Conservation (phyloP, 1,139 yeast genomes). For the Suhomyces kunorum region DNA sequence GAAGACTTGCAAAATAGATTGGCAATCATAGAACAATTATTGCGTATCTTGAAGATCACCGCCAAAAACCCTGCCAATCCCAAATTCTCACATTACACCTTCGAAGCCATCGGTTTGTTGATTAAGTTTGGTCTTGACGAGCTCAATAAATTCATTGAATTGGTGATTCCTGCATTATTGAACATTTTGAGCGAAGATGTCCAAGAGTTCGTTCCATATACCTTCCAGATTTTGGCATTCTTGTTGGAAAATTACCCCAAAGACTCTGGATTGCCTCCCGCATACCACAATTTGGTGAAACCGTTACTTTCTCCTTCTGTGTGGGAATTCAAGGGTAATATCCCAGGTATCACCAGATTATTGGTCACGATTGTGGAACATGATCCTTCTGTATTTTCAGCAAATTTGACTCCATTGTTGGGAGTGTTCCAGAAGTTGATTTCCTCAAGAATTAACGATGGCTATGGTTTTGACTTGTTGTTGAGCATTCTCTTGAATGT, state of each 20-base stretch:
- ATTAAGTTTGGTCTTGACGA: constrained; percentile 53
- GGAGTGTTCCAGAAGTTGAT: constrained; percentile 97
- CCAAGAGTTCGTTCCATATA: constrained; percentile 92
- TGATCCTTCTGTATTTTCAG: constrained; percentile 55
- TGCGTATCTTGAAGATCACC: constrained; percentile 68
- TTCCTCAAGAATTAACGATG: constrained; percentile 79
- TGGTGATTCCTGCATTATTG: constrained; percentile 68
- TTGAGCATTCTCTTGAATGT: constrained; percentile 65
- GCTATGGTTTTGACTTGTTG: constrained; percentile 79
- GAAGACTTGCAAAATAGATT: constrained; percentile 50
- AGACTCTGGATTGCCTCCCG: constrained; percentile 54
- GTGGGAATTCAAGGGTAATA: constrained; percentile 92
- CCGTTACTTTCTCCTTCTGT: constrained; percentile 86
- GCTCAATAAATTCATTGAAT: constrained; percentile 50
- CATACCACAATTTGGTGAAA: constrained; percentile 65
- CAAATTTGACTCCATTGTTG: constrained; percentile 68
- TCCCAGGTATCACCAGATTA: constrained; percentile 87
- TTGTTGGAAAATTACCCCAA: constrained; percentile 66
- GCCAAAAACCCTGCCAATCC: constrained; percentile 95
- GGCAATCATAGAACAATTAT: constrained; percentile 62
- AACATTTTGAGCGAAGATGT: constrained; percentile 77
- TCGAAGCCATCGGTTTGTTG: constrained; percentile 82
- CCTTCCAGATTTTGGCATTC: constrained; percentile 83
- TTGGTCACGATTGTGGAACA: constrained; percentile 69
- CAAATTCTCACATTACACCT: constrained; percentile 82